Evolutionary conservation across 495 filamentous ascomycete species (phyloP).

Genomic region (Coniosporium apollinis): DNA sequence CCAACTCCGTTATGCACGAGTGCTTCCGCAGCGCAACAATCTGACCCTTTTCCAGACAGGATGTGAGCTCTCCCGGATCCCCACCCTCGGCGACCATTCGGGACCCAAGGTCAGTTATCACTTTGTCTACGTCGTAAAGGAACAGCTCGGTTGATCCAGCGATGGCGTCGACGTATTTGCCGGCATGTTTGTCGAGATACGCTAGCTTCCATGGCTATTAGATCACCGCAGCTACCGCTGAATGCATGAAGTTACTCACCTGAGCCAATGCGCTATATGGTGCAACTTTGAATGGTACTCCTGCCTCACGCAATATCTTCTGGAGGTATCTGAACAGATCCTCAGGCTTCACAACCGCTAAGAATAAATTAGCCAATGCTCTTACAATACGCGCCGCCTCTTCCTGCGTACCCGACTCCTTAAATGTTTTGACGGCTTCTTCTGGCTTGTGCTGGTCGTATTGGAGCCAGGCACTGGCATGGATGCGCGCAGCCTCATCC

Average conservation of each 20-base stretch:
- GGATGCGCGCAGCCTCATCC: conserved; percentile 18
- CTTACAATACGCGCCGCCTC: conserved; percentile 19
- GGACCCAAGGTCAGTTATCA: conserved; percentile 67
- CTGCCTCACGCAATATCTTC: conserved; percentile 47
- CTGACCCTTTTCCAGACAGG: conserved; percentile 46
- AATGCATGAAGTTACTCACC: too few relatives aligned
- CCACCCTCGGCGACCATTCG: too few relatives aligned
- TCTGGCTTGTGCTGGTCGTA: conserved; percentile 69
- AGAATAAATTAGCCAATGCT: background rate
- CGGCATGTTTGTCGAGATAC: conserved; percentile 56
- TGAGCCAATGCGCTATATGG: conserved; percentile 84
- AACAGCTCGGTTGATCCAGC: conserved; percentile 78
- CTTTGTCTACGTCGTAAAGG: conserved; percentile 67
- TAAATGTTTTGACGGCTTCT: conserved; percentile 67
- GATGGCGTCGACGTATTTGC: conserved; percentile 55
- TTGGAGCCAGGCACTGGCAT: conserved; percentile 57
- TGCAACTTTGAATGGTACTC: conserved; percentile 66
- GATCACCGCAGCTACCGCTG: too few relatives aligned
- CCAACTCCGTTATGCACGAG: conserved; percentile 49
- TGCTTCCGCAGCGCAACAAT: conserved; percentile 59
- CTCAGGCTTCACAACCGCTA: conserved; percentile 14
- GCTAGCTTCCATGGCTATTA: too few relatives aligned
- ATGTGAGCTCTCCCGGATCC: too few relatives aligned
- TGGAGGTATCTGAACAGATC: conserved; percentile 33
- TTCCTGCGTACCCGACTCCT: conserved; percentile 48